Evolutionary conservation across 108 stramenopile genomes (phyloP).

Genomic region (Cyclotella atomus): DNA sequence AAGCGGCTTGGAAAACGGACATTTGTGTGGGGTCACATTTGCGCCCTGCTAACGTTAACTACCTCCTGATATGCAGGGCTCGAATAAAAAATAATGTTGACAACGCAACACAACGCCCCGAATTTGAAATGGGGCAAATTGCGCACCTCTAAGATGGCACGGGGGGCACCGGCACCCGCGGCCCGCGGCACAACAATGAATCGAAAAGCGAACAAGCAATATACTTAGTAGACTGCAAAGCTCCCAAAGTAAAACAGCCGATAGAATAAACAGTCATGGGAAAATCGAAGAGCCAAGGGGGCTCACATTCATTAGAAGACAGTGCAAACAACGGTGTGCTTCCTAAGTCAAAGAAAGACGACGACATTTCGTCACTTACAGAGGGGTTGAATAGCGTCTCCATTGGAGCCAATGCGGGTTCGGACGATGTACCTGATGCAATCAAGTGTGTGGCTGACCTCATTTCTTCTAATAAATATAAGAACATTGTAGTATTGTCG

Average conservation of each 20-base stretch:
- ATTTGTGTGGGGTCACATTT: no score
- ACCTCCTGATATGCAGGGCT: no score
- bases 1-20: no score
- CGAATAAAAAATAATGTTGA: no score
- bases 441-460: slow-evolving; percentile 32
- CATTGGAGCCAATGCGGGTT: not conserved
- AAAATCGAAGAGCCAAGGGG: not conserved
- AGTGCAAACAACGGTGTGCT: not conserved
- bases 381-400: slow-evolving; percentile 24
- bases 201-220: no score
- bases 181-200: no score
- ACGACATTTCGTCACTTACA: slow-evolving; percentile 16
- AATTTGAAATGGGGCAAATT: no score
- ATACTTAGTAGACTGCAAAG: no score
- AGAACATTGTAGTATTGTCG: slow-evolving; percentile 47
- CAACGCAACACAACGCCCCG: no score
- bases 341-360: not conserved
- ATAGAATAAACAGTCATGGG: not conserved
- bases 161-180: not conserved
- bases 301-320: not conserved
- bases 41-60: no score
- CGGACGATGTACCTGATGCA: slow-evolving; percentile 11
- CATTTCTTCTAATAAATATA: slow-evolving; percentile 40
- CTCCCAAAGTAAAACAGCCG: no score
- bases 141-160: no score